Evolutionary conservation across 176 grass and related monocot species (phyloP).

Genomic region (Avena sativa): DNA sequence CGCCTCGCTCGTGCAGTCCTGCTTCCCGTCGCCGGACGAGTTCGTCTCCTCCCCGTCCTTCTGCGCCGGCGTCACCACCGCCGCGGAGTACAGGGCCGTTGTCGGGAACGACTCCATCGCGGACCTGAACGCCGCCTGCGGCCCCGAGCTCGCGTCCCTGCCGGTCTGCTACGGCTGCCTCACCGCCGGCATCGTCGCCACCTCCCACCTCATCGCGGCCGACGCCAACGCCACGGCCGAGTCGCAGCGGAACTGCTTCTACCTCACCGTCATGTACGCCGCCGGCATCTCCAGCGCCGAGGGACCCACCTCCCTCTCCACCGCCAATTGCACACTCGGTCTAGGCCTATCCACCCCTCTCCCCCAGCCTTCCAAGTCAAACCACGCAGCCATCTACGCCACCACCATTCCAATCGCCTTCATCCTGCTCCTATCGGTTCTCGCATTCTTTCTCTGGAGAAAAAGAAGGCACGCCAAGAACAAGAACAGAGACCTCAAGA

Average conservation of each 20-base stretch:
- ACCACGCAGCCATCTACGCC: slow-evolving; percentile 41
- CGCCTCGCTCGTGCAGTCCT: slow-evolving; percentile 47
- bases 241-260: slow-evolving; percentile 60
- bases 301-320: slow-evolving; percentile 56
- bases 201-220: slow-evolving; percentile 54
- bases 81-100: slow-evolving; percentile 32
- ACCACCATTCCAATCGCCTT: slow-evolving; percentile 56
- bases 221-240: slow-evolving; percentile 45
- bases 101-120: slow-evolving; percentile 48
- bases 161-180: slow-evolving; percentile 42
- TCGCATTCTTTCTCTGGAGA: slow-evolving; percentile 57
- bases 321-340: slow-evolving; percentile 65
- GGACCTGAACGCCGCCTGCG: slow-evolving; percentile 58
- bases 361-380: slow-evolving; percentile 24
- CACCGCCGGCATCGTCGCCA: slow-evolving; percentile 50
- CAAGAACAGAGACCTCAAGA: slow-evolving; percentile 36
- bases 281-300: slow-evolving; percentile 58
- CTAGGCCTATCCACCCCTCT: slow-evolving; percentile 46
- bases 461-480: slow-evolving; percentile 32
- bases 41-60: slow-evolving; percentile 52
- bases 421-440: slow-evolving; percentile 39
- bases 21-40: slow-evolving; percentile 50
- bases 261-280: slow-evolving; percentile 71
- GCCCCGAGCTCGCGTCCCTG: slow-evolving; percentile 41
- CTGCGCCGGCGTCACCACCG: slow-evolving; percentile 68